Percentiles rank a stretch among this genome's conserved stretches.
These are phyloP conservation scores for Talaromyces piceae DNA, from an alignment of 2,329 filamentous ascomycete genomes.

Conservation along the genomic window DNA sequence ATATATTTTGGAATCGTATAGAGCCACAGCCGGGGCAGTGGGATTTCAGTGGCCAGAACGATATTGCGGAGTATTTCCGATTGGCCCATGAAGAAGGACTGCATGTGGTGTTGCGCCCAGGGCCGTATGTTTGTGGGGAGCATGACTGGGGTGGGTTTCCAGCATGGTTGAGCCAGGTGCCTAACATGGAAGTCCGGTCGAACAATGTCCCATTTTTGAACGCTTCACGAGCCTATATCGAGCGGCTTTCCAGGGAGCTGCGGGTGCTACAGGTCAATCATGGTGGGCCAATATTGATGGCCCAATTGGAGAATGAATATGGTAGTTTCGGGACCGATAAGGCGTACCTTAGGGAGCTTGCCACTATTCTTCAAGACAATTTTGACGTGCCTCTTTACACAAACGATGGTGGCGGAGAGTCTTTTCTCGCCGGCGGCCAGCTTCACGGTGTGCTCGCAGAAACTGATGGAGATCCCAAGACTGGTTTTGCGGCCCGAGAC, in stretches of 20 bases:
- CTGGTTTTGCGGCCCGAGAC: not conserved
- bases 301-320: constrained; percentile 48
- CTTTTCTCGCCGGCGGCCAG: constrained; percentile 37
- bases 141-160: constrained; percentile 2
- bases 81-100: constrained; percentile 43
- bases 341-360: constrained; percentile 31
- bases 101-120: constrained; percentile 41
- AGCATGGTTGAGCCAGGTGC: constrained; percentile 9
- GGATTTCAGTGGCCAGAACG: constrained; percentile 35
- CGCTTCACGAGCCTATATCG: constrained; percentile 32
- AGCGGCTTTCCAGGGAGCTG: constrained; percentile 23
- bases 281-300: constrained; percentile 44
- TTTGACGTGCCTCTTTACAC: constrained; percentile 44
- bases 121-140: constrained; percentile 21
- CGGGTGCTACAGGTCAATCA: constrained; percentile 30
- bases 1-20: constrained; percentile 46
- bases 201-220: constrained; percentile 36
- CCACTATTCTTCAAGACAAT: constrained; percentile 22
- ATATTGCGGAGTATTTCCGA: constrained; percentile 44
- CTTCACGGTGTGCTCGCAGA: constrained; percentile 41
- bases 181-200: constrained; percentile 36
- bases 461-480: constrained; percentile 35
- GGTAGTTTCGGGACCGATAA: constrained; percentile 43
- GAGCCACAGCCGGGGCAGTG: constrained; percentile 37
- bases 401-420: constrained; percentile 42